Evolutionary conservation across 768 basidiomycete genomes (phyloP).

Genomic region (Trametes meyenii): DNA sequence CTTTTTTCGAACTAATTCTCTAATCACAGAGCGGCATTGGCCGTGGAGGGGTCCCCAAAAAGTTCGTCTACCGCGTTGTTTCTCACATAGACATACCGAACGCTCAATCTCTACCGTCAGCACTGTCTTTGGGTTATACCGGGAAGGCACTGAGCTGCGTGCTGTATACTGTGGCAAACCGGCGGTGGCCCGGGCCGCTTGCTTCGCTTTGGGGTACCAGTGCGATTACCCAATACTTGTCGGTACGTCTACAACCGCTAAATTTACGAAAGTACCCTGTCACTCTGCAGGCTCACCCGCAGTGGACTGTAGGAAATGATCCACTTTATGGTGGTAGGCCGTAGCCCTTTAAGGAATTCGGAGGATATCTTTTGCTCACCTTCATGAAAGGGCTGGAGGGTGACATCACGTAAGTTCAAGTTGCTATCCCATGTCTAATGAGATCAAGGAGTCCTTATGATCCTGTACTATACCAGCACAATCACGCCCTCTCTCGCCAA

Average conservation of each 20-base stretch:
- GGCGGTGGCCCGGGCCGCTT: conserved; percentile 69
- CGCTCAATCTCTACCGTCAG: conserved; percentile 37
- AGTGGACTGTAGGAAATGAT: conserved; percentile 61
- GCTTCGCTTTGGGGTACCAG: conserved; percentile 58
- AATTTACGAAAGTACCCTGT: background rate
- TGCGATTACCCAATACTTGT: conserved; percentile 79
- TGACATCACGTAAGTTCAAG: conserved; percentile 68
- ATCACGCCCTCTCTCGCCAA: conserved; percentile 76
- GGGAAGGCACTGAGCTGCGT: conserved; percentile 76
- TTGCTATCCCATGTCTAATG: background rate
- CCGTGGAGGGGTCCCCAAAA: conserved; percentile 64
- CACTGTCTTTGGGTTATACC: conserved; percentile 75
- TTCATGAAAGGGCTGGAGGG: conserved; percentile 64
- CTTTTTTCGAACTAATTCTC: background rate
- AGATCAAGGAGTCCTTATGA: background rate
- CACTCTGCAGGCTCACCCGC: background rate
- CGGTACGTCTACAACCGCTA: conserved; percentile 43
- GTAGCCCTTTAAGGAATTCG: background rate
- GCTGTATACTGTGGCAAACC: conserved; percentile 72
- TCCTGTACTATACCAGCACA: conserved; percentile 47
- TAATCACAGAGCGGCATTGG: conserved; percentile 68
- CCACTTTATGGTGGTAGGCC: conserved; percentile 73
- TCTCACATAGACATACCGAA: too few relatives aligned
- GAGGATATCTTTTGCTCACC: background rate
- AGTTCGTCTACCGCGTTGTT: conserved; percentile 45